A percentile compares a stretch with the other conserved stretches of the same genome.
These are phyloP conservation scores for Tubosaeta sp. DNA, from an alignment of 768 basidiomycete genomes.

Conservation along the genomic window DNA sequence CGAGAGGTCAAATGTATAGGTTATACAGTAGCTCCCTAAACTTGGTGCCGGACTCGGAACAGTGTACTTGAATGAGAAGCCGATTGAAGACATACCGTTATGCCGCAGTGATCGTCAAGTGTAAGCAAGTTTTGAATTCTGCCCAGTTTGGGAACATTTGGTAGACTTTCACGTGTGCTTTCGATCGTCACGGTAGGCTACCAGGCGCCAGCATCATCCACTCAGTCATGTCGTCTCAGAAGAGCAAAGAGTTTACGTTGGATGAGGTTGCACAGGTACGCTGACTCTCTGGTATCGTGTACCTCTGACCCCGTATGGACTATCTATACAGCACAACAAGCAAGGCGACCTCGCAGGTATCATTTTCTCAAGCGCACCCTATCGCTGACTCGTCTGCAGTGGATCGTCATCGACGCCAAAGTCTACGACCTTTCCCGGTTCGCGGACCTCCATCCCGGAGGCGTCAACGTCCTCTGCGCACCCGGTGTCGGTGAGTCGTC, in stretches of 20 bases:
- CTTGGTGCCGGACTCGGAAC: too few species aligned
- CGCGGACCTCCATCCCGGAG: conserved; percentile 80
- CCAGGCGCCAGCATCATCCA: too few species aligned
- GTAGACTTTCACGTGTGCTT: too few species aligned
- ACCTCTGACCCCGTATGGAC: background rate
- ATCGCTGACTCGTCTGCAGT: conserved; percentile 38
- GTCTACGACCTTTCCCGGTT: conserved; percentile 83
- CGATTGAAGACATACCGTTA: too few species aligned
- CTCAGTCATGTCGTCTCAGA: conserved; percentile 9
- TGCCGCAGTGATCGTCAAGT: too few species aligned
- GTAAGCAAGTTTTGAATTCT: too few species aligned
- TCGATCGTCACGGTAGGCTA: too few species aligned
- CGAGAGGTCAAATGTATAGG: too few species aligned
- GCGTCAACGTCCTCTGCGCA: conserved; percentile 67
- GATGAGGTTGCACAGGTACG: conserved; percentile 69
- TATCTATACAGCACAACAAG: conserved; percentile 70
- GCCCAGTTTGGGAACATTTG: too few species aligned
- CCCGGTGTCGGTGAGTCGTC: conserved; percentile 54
- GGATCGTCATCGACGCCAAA: conserved; percentile 77
- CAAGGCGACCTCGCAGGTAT: conserved; percentile 70
- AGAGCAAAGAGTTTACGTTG: conserved; percentile 37
- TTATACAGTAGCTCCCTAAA: too few species aligned
- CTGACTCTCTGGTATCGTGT: background rate
- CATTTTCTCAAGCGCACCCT: background rate
- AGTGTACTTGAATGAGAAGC: too few species aligned